phyloP scores from a whole-genome alignment of 345 rosid genomes.

The Brassica rapa region DNA sequence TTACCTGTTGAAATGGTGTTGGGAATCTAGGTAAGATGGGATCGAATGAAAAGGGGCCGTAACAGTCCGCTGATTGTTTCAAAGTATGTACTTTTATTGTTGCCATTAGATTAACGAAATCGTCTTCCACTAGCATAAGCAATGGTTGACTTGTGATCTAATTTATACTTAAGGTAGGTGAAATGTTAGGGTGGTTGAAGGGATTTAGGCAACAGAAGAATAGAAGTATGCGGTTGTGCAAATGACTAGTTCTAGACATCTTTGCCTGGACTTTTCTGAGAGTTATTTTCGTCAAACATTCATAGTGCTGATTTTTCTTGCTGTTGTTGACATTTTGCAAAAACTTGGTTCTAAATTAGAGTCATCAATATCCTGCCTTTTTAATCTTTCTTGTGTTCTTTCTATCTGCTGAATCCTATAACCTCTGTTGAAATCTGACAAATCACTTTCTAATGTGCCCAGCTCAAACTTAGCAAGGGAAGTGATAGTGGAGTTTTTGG shows the following conservation, averaged over 20 bases:
- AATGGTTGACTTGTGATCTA: conserved; percentile 15
- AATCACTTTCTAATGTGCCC: conserved; percentile 30
- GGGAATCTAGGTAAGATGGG: conserved; percentile 7
- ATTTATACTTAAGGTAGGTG: background rate
- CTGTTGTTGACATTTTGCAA: conserved; percentile 23
- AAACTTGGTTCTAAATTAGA: conserved; percentile 25
- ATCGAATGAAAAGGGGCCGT: background rate
- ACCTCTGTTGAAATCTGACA: conserved; percentile 19
- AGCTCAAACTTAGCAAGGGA: conserved; percentile 47
- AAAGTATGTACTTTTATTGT: conserved; percentile 11
- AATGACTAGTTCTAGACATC: conserved; percentile 15
- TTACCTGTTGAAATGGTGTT: background rate
- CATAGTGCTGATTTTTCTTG: background rate
- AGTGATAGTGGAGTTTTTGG: conserved; percentile 64
- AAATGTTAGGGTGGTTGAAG: conserved; percentile 10
- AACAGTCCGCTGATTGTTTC: background rate
- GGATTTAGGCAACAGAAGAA: background rate
- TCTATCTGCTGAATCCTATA: conserved; percentile 2
- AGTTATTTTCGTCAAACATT: conserved; percentile 9
- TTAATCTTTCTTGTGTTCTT: conserved; percentile 6
- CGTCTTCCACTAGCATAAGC: background rate
- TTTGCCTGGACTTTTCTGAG: background rate
- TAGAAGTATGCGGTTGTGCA: conserved; percentile 2
- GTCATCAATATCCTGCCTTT: conserved; percentile 15
- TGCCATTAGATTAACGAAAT: conserved; percentile 18